Base-by-base conservation (phyloP, 2,329 filamentous ascomycete genomes). In the Pestalotiopsis sp. region DNA sequence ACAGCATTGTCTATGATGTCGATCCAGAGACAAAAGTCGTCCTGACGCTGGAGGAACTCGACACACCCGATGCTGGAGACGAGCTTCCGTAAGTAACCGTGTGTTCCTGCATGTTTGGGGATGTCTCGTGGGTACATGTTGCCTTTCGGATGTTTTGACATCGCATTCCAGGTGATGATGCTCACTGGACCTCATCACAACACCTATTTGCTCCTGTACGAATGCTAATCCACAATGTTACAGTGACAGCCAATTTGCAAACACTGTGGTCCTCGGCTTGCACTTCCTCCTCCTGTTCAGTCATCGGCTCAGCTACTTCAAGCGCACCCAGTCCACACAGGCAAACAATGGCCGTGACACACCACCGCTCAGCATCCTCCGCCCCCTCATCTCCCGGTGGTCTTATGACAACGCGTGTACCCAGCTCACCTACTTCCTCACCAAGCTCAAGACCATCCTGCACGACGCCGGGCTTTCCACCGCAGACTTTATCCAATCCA, bases 211-310 rank as follows among this genome's bases (percentile, higher is more conserved):
- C 27, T 5, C 27, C 27, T 31, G 4, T 31, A 31, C 27, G 27
- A 31, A 31, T 31, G 27, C 27, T 31, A 31, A 31, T 7, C 27
- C 27, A 31, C 27, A 7, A 31, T 31, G 27, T 31, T 31, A 31
- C 5, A 31, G 27, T 31, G 82, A 87, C 62, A 81, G 86, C 73
- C 71, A 76, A 49, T 77, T 92, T 27, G 92, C 94, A 2, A 87
- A 94, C 75, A 85, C 86, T 6, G 83, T 94, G 36, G 87, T 89
- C 2, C 83, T 92, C 64, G 86, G 89, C 0, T 85, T 97, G 3
- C 90, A 93, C 56, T 86, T 98, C 25, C 85, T 98, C 2, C 88
- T 98, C 7, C 89, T 88, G 63, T 91, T 95, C 72, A 90, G 93
- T 2, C 95, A 98, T 78, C 89, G 92, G 11, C 89, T 92, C 76